Base-by-base conservation (phyloP, 2,329 filamentous ascomycete genomes). In the Calonectria pteridis region DNA sequence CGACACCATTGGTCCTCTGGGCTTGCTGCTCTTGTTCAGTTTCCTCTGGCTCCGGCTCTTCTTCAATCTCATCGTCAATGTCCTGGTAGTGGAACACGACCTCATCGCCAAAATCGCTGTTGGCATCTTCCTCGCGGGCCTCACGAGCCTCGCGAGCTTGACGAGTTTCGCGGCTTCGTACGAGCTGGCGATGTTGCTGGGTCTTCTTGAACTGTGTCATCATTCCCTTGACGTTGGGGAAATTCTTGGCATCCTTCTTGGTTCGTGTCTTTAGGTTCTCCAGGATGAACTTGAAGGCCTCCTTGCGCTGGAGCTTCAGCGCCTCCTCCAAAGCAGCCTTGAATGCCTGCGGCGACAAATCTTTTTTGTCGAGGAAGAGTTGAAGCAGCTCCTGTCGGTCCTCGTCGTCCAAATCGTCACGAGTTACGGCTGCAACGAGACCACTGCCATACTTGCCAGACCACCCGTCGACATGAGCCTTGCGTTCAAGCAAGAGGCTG, bases 101-200 rank as follows among this genome's bases (percentile, higher is more conserved):
- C 35, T 72, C 73, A 5, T 74, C 73, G 6, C 69, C 73, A 55
- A 74, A 74, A 46, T 74, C 73, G 35, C 73, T 74, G 43, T 74
- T 74, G 23, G 23, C 65, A 23, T 71, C 67, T 6, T 72, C 69
- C 3, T 74, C 53, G 5, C 33, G 33, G 2, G 46, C 58, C 4
- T n/a, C 50, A 23, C 49, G 63, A 40, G 37, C 28, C 6, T 66
- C 20, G 6, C 65, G 35, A 29, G 20, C 58, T 28, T 62, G 11
- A 6, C n/a, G 55, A 29, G 55, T 62, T n/a, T 62, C 55, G 14
- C 55, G 55, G n/a, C 55, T 62, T 20, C 43, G 65, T 6, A n/a
- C 43, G 16, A 29, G 11, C 33, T 46, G 66, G 28, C 40, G 40
- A 6, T 51, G 64, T 29, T 65, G 28, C 50, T 72, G 51, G 9